These are phyloP conservation scores for Sugiyamaella paludigena DNA, from an alignment of 1,139 yeast species.

Conservation along the genomic window DNA sequence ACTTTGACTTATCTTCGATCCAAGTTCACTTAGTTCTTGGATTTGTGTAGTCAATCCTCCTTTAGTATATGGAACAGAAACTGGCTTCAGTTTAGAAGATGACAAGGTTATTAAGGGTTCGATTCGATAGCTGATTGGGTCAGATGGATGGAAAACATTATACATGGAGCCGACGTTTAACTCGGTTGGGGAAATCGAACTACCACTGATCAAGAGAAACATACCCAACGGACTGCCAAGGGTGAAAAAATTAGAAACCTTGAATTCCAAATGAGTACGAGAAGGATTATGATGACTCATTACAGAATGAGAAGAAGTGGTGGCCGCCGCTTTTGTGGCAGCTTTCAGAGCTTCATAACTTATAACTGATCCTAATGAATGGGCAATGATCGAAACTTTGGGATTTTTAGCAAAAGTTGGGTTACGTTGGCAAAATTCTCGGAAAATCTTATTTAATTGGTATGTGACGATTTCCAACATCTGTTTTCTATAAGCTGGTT, in stretches of 20 bases:
- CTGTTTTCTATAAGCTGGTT: slow-evolving; percentile 58
- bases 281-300: slow-evolving; percentile 23
- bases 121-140: slow-evolving; percentile 81
- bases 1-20: slow-evolving; percentile 43
- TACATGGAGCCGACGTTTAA: slow-evolving; percentile 55
- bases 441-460: slow-evolving; percentile 62
- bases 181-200: slow-evolving; percentile 14
- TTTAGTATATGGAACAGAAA: slow-evolving; percentile 54
- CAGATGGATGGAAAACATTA: slow-evolving; percentile 84
- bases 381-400: slow-evolving; percentile 77
- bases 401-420: slow-evolving; percentile 64
- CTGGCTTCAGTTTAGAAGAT: slow-evolving; percentile 59
- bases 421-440: slow-evolving; percentile 55
- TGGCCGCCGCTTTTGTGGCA: slow-evolving; percentile 15
- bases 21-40: slow-evolving; percentile 40
- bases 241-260: slow-evolving; percentile 69
- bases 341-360: slow-evolving; percentile 59
- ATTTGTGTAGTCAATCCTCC: slow-evolving; percentile 47
- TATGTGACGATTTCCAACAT: slow-evolving; percentile 59
- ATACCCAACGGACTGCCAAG: slow-evolving; percentile 89
- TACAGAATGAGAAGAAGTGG: slow-evolving; percentile 11
- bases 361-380: slow-evolving; percentile 84
- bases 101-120: slow-evolving; percentile 70
- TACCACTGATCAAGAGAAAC: slow-evolving; percentile 50
- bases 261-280: slow-evolving; percentile 52